Evolutionary conservation across 2,329 filamentous ascomycete genomes (phyloP), one percentile per base, ranked within the genome.

Genomic region (Colletotrichum gigasporum): DNA sequence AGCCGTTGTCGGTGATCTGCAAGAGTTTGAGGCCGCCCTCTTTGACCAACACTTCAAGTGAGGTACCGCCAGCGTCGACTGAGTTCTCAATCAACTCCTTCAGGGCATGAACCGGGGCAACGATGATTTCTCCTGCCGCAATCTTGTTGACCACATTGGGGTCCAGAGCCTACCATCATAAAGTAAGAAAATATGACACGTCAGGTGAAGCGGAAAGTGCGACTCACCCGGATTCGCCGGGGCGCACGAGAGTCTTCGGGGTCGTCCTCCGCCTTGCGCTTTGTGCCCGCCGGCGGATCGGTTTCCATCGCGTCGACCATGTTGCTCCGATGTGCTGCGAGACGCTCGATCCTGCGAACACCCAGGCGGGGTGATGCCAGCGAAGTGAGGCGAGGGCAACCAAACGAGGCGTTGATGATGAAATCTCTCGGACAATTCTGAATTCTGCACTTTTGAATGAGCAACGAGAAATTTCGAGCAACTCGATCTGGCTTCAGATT

Each of bases 121-220:
- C 94, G 65, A 99, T 99, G 71, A 99, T 99, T 77, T 99, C 96
- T 18, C 96, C 96, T 0, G 96, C 96, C 1, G 96, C 96, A 70
- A 99, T 99, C 77, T 98, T 99, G 83, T 98, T 99, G 69, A 99
- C 92, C 20, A 99, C 96, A 80, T 96, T 91, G 67, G 92, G 90
- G 72, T 97, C 92, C 24, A 99, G 86, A 12, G 95, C 91, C 90
- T 97, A 57, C 26, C 47, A 14, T 14, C n/a, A 30, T 9, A n/a
- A 42, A 18, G 34, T 68, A 16, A 68, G 64, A 32, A 39, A 5
- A 24, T 16, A 14, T 22, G 37, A 35, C 12, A 48, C 18, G 34
- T 37, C 54, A 63, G 12, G 28, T 44, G 20, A 54, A 41, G 47
- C 50, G 51, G 12, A 14, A 47, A 48, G 16, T 48, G 26, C 20